Base-by-base conservation (phyloP, 441 rosid species). In the Mallotus repandus region DNA sequence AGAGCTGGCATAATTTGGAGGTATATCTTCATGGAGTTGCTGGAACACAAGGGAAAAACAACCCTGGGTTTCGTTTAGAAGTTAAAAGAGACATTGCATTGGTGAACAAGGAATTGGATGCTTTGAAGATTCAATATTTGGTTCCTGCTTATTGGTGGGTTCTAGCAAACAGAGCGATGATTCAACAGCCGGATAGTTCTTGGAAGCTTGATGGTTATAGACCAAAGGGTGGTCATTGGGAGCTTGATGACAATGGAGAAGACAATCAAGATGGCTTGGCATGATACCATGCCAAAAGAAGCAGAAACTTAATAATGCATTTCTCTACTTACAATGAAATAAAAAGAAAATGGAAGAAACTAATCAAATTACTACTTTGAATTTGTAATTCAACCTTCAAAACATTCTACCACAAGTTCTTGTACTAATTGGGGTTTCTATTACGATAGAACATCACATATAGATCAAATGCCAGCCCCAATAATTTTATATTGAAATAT, bases 11-110 rank as follows among this genome's bases (percentile, higher is more conserved):
- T 77, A 73, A 74, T 58, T 38, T 85, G 75, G 91, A 90, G 82
- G 78, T 22, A 4, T 87, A 89, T 66, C 62, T 89, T 73, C 96
- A 90, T 49, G 87, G 86, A 56, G 29, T 88, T 21, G 92, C 94
- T 0, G 89, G 94, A 68, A 81, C 83, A 60, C 85, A 86, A 55
- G 94, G 86, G 16, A 41, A 0, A 15, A 41, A 38, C 0, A 82
- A 25, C 29, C 2, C 79, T 21, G 79, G 67, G 21, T 89, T 89
- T 60, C 68, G 78, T 57, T 73, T 87, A 73, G 85, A 71, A 68
- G 77, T 83, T 49, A 78, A 83, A 12, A 16, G 71, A 19, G 88
- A 82, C 75, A 57, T 82, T 52, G 66, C 87, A 0, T 74, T 89
- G 76, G 84, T 85, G 59, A 88, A 87, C 68, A 86, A 85, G 56